These are phyloP conservation scores for Penicillium canescens DNA, from an alignment of 495 filamentous ascomycete species.

Conservation along the genomic window DNA sequence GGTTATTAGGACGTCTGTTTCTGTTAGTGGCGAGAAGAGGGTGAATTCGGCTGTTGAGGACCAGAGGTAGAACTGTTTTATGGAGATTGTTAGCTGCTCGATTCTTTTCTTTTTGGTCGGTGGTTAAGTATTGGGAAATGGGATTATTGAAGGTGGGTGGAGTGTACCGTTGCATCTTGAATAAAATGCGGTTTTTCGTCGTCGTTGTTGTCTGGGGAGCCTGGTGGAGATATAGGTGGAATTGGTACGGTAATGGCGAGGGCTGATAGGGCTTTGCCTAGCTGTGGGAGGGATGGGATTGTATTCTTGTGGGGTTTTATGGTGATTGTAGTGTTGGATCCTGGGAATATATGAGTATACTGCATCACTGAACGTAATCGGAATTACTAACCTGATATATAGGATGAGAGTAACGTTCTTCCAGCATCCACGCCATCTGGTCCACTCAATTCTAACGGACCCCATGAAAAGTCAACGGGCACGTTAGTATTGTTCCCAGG, in stretches of 20 bases:
- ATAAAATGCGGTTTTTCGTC: slow-evolving; percentile 67
- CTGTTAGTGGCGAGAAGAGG: slow-evolving; percentile 72
- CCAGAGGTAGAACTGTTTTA: slow-evolving; percentile 66
- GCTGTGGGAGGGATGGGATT: slow-evolving; percentile 69
- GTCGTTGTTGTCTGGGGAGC: slow-evolving; percentile 39
- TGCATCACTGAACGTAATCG: neutral
- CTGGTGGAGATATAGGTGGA: slow-evolving; percentile 61
- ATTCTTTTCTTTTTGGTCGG: neutral
- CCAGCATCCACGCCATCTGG: slow-evolving; percentile 59
- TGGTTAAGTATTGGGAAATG: slow-evolving; percentile 14
- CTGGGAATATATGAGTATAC: slow-evolving; percentile 30
- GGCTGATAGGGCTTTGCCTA: slow-evolving; percentile 71
- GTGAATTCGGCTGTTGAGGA: slow-evolving; percentile 86
- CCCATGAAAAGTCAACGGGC: slow-evolving; percentile 69
- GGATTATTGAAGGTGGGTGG: slow-evolving; percentile 20
- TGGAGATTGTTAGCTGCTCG: neutral
- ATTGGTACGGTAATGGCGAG: slow-evolving; percentile 68
- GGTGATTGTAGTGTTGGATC: slow-evolving; percentile 75
- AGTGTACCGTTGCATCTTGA: slow-evolving; percentile 72
- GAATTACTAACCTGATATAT: slow-evolving; percentile 68
- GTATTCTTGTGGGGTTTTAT: slow-evolving; percentile 66
- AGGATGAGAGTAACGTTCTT: slow-evolving; percentile 74
- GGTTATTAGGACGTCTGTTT: slow-evolving; percentile 72
- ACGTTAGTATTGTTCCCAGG: slow-evolving; percentile 74
- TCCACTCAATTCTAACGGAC: slow-evolving; percentile 63